Evolutionary conservation across 2,329 filamentous ascomycete species (phyloP).

Genomic region (Pseudogymnoascus sp.): DNA sequence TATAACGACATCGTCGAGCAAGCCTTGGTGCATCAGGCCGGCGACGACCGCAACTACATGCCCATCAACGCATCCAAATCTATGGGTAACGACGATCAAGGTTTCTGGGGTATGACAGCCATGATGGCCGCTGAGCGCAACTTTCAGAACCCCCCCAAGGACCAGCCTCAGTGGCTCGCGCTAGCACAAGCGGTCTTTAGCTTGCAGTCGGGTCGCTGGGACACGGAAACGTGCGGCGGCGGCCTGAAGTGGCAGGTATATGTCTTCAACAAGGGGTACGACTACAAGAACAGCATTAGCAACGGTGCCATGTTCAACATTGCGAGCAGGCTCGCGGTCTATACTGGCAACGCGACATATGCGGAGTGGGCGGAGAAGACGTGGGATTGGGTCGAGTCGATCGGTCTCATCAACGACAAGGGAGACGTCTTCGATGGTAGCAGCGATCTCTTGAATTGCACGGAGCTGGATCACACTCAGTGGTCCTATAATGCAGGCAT

Average conservation of each 20-base stretch:
- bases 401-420: constrained; percentile 47
- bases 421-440: constrained; percentile 47
- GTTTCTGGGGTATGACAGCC: constrained; percentile 58
- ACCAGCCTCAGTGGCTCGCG: constrained; percentile 54
- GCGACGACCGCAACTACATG: constrained; percentile 44
- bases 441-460: constrained; percentile 46
- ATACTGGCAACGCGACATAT: constrained; percentile 67
- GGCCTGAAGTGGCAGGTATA: constrained; percentile 77
- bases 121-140: constrained; percentile 59
- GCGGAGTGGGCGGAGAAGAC: constrained; percentile 62
- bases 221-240: constrained; percentile 53
- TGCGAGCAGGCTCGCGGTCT: constrained; percentile 57
- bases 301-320: constrained; percentile 50
- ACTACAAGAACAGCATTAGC: constrained; percentile 59
- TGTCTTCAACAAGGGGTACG: constrained; percentile 66
- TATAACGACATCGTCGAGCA: constrained; percentile 45
- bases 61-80: constrained; percentile 43
- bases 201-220: constrained; percentile 63
- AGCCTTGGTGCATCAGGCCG: constrained; percentile 48
- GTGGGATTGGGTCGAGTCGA: constrained; percentile 55
- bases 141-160: constrained; percentile 42
- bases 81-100: constrained; percentile 64
- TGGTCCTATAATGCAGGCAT: constrained; percentile 59
- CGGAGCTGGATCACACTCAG: constrained; percentile 46
- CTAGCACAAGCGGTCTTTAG: constrained; percentile 71